A percentile compares a stretch with the other conserved stretches of the same genome.
Conservation (phyloP, 441 rosid species). For the Aquilaria agallochum region DNA sequence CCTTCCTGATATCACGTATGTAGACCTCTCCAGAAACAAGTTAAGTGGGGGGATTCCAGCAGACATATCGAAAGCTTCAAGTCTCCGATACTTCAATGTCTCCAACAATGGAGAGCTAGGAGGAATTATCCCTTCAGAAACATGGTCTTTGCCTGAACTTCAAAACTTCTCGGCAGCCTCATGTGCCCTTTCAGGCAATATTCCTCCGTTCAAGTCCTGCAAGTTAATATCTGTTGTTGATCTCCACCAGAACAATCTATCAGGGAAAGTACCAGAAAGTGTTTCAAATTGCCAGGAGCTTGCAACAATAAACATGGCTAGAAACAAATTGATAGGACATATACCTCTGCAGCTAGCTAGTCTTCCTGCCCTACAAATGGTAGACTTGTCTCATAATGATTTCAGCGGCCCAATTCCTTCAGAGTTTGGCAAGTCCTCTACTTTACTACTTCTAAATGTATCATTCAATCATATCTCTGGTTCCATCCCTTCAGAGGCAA, state of each 20-base stretch:
- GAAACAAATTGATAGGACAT: slow-evolving; percentile 48
- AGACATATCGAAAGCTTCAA: slow-evolving; percentile 53
- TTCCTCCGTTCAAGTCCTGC: slow-evolving; percentile 66
- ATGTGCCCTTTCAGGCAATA: slow-evolving; percentile 53
- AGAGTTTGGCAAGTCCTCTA: slow-evolving; percentile 45
- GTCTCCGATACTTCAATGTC: slow-evolving; percentile 70
- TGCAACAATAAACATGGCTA: slow-evolving; percentile 43
- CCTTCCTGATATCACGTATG: slow-evolving; percentile 60
- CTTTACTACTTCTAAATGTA: slow-evolving; percentile 44
- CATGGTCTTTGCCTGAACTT: slow-evolving; percentile 70
- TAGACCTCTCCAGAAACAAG: slow-evolving; percentile 75
- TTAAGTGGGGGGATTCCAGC: slow-evolving; percentile 71
- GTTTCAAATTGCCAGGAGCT: slow-evolving; percentile 57
- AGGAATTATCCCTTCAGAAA: slow-evolving; percentile 47
- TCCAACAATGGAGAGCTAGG: slow-evolving; percentile 63
- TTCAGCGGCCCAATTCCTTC: slow-evolving; percentile 64
- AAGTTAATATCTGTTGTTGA: slow-evolving; percentile 58
- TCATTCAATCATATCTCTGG: slow-evolving; percentile 65
- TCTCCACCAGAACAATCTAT: slow-evolving; percentile 46
- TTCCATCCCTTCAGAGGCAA: slow-evolving; percentile 49
- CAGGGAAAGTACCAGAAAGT: slow-evolving; percentile 47
- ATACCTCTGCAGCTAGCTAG: slow-evolving; percentile 52
- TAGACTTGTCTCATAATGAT: slow-evolving; percentile 70
- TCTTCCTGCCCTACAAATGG: slow-evolving; percentile 42
- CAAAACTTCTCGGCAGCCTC: slow-evolving; percentile 78